These are phyloP conservation scores for Xylariaceae sp. DNA, from an alignment of 2,329 filamentous ascomycete species.

Conservation along the genomic window DNA sequence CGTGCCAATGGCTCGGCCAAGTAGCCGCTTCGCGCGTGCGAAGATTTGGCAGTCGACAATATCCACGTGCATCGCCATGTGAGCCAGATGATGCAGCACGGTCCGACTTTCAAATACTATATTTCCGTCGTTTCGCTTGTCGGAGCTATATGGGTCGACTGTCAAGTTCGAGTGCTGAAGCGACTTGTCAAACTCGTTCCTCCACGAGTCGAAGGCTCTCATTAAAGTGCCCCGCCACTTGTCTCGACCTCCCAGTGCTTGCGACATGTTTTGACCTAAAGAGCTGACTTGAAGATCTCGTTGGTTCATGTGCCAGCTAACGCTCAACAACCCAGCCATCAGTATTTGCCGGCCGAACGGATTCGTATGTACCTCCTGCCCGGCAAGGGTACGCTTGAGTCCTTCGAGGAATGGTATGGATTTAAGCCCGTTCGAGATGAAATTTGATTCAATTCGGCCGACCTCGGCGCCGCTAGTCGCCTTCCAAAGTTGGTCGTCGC, in stretches of 20 bases:
- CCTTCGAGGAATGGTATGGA: slow-evolving; percentile 88
- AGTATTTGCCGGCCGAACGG: slow-evolving; percentile 91
- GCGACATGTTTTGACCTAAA: slow-evolving; percentile 72
- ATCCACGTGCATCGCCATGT: slow-evolving; percentile 98
- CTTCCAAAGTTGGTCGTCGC: slow-evolving; percentile 91
- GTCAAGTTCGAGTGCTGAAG: slow-evolving; percentile 64
- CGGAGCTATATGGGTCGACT: slow-evolving; percentile 60
- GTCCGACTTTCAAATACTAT: slow-evolving; percentile 84
- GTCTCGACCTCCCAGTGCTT: slow-evolving; percentile 82
- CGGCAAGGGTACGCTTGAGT: slow-evolving; percentile 85
- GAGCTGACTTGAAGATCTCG: slow-evolving; percentile 91
- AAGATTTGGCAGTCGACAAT: slow-evolving; percentile 98
- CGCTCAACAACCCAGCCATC: slow-evolving; percentile 91
- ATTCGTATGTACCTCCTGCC: slow-evolving; percentile 86
- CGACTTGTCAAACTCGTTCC: slow-evolving; percentile 85
- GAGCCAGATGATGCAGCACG: slow-evolving; percentile 89
- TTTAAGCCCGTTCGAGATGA: slow-evolving; percentile 82
- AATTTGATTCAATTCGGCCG: slow-evolving; percentile 77
- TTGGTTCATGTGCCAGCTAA: slow-evolving; percentile 98
- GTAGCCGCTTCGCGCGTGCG: slow-evolving; percentile 81
- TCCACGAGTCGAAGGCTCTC: slow-evolving; percentile 92
- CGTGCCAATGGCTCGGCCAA: slow-evolving; percentile 83
- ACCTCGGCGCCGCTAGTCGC: slow-evolving; percentile 89
- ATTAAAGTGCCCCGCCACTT: slow-evolving; percentile 89
- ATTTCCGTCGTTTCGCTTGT: slow-evolving; percentile 67